phyloP scores from a whole-genome alignment of 179 eudicot genomes.

The Dionaea muscipula region DNA sequence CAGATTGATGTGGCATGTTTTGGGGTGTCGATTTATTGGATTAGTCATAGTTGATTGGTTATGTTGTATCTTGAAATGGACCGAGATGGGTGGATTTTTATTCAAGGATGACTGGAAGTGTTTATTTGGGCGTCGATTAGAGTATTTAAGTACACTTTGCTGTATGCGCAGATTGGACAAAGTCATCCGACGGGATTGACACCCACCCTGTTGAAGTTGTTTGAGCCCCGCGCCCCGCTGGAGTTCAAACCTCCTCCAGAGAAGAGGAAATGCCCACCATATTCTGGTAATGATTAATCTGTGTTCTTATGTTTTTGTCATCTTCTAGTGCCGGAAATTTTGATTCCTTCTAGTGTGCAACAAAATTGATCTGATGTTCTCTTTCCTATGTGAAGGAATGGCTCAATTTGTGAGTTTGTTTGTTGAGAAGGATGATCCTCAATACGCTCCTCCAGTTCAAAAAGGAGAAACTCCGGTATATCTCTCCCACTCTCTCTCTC shows the following conservation, averaged over 20 bases:
- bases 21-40: not conserved
- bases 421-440: conserved; percentile 77
- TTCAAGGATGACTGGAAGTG: not conserved
- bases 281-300: conserved; percentile 26
- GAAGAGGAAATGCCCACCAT: conserved; percentile 83
- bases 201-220: conserved; percentile 59
- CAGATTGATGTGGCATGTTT: too few relatives aligned
- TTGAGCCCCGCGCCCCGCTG: conserved; percentile 85
- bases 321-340: not conserved
- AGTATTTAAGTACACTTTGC: not conserved
- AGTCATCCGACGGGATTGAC: conserved; percentile 94
- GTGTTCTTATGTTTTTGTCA: too few relatives aligned
- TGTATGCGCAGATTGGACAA: conserved; percentile 59
- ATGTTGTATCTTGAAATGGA: not conserved
- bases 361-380: not conserved
- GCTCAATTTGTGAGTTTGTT: conserved; percentile 68
- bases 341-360: not conserved
- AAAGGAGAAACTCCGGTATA: conserved; percentile 79
- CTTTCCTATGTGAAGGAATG: conserved; percentile 36
- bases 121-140: not conserved
- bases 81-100: not conserved
- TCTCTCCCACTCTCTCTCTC: conserved; percentile 1
- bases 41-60: not conserved
- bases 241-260: conserved; percentile 86
- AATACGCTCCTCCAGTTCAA: conserved; percentile 78